Conservation (phyloP, 371 early-diverging fungal species). For the Zopfochytrium polystomum region DNA sequence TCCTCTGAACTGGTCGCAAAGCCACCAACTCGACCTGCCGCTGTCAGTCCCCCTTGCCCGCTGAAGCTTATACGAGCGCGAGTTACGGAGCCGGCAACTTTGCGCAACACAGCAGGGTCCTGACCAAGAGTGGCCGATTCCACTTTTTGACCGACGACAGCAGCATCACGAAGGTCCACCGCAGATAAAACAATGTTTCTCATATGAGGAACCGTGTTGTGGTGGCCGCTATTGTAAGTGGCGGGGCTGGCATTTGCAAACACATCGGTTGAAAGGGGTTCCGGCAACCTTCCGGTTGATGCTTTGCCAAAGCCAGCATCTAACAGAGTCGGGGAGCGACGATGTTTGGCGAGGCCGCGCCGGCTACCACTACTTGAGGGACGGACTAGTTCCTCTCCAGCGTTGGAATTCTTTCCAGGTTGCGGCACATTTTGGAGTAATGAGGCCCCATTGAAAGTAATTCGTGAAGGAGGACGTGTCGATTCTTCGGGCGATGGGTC, state of each 20-base stretch:
- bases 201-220: too few species aligned
- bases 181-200: background rate
- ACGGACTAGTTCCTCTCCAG: background rate
- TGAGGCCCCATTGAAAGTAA: background rate
- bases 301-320: conserved; percentile 1
- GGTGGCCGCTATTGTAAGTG: too few species aligned
- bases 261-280: too few species aligned
- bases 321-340: background rate
- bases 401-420: background rate
- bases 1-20: background rate
- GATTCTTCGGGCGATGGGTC: background rate
- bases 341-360: background rate
- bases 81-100: too few species aligned
- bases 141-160: background rate
- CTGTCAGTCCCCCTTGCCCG: background rate
- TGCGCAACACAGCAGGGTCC: background rate
- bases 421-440: background rate
- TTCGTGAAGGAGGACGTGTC: background rate
- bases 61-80: too few species aligned
- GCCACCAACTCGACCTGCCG: background rate
- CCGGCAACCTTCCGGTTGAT: background rate
- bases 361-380: background rate
- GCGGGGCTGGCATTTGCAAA: background rate
- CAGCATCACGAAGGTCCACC: background rate
- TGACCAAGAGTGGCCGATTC: background rate